A percentile compares a stretch with the other conserved stretches of the same genome.
Evolutionary conservation across 2,329 filamentous ascomycete genomes (phyloP).

Genomic region (Penicillium sp.): DNA sequence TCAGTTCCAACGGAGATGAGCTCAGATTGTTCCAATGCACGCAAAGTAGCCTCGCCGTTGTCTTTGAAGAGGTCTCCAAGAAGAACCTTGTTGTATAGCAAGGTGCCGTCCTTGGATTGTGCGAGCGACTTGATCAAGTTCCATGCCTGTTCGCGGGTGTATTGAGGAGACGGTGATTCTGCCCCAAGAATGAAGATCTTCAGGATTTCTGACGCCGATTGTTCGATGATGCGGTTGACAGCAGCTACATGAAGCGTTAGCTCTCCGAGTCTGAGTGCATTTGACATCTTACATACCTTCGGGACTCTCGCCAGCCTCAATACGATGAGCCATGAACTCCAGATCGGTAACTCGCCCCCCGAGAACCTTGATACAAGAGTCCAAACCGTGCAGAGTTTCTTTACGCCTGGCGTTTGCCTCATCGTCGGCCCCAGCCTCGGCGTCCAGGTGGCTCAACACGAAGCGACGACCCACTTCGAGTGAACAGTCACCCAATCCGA

Average conservation of each 20-base stretch:
- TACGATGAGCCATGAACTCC: conserved; percentile 86
- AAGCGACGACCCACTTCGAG: conserved; percentile 86
- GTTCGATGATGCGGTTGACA: conserved; percentile 83
- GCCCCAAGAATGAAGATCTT: conserved; percentile 81
- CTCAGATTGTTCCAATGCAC: conserved; percentile 80
- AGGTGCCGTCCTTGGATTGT: conserved; percentile 54
- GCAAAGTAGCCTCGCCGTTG: conserved; percentile 73
- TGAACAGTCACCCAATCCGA: conserved; percentile 82
- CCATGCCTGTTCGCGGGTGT: conserved; percentile 89
- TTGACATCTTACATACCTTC: conserved; percentile 45
- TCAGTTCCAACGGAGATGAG: conserved; percentile 74
- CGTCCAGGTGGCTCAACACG: conserved; percentile 77
- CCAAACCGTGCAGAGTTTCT: conserved; percentile 69
- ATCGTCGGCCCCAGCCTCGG: conserved; percentile 38
- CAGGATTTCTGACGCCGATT: conserved; percentile 84
- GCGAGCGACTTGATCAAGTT: conserved; percentile 78
- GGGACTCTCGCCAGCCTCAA: conserved; percentile 84
- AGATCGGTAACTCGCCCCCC: conserved; percentile 94
- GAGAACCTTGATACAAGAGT: conserved; percentile 76
- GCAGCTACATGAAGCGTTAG: conserved; percentile 56
- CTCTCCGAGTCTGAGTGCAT: background rate
- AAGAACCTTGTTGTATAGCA: conserved; percentile 85
- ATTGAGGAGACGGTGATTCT: conserved; percentile 63
- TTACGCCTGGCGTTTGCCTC: conserved; percentile 35
- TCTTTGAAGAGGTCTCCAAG: conserved; percentile 74